Conservation (phyloP, 768 basidiomycete species). For the Collybia sordida region DNA sequence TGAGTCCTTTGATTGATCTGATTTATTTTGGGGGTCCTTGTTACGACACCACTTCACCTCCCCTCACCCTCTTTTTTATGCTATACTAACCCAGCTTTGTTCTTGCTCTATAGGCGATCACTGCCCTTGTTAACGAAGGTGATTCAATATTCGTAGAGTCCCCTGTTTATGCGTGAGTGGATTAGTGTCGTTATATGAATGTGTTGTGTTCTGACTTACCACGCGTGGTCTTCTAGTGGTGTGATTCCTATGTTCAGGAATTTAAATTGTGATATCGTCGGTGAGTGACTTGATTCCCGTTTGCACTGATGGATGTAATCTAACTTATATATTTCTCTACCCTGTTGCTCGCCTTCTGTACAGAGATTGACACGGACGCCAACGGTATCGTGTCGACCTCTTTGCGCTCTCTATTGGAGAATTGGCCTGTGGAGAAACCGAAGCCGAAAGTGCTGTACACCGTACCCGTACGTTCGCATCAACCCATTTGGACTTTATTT, state of each 20-base stretch:
- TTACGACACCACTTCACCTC: slow-evolving; percentile 2
- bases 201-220: slow-evolving; percentile 2
- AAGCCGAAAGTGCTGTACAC: slow-evolving; percentile 63
- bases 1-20: no score
- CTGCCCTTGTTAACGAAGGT: slow-evolving; percentile 67
- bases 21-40: neutral
- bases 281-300: no score
- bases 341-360: neutral
- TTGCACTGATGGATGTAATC: no score
- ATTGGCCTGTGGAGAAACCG: slow-evolving; percentile 67
- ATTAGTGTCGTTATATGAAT: slow-evolving; percentile 2
- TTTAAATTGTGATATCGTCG: no score
- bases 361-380: slow-evolving; percentile 72
- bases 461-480: slow-evolving; percentile 45
- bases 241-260: slow-evolving; percentile 58
- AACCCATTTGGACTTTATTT: neutral
- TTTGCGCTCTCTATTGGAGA: slow-evolving; percentile 60
- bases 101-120: slow-evolving; percentile 64
- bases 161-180: slow-evolving; percentile 66
- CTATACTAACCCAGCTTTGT: slow-evolving; percentile 32
- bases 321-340: no score
- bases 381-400: slow-evolving; percentile 58
- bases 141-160: slow-evolving; percentile 53
- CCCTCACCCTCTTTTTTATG: slow-evolving; percentile 6
- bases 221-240: slow-evolving; percentile 38